Base-by-base conservation (phyloP, 352 stramenopile genomes). In the Saprolegnia diclina region DNA sequence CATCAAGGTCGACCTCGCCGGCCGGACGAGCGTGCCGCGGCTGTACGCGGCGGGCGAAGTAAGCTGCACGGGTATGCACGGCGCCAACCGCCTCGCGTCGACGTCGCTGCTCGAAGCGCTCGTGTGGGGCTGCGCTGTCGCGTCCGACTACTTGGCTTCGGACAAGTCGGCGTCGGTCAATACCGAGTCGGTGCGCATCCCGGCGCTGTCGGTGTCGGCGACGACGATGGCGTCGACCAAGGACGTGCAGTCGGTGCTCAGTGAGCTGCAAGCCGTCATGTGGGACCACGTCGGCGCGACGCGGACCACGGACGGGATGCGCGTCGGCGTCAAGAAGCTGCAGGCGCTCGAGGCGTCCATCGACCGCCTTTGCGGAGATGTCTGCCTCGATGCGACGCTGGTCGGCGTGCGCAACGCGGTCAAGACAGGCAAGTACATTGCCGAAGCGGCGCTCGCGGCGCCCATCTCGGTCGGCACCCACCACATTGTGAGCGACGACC, bases 271-370 rank as follows among this genome's bases (percentile, higher is more conserved):
- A 74, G 81, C 75, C 54, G 90, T 94, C 68, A 97, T 98, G 91
- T 98, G 94, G 94, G 90, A 98, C 65, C 80, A 94, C 38, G 91
- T 98, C 0, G 94, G 94, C 9, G 85, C 96, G 2, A 82, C 97
- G 46, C 90, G 94, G 22, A 96, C 85, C 24, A 64, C 75, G 18
- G 73, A 74, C 1, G 90, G 90, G 21, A 87, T 98, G 67, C 71
- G 80, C 14, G 79, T 73, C 24, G 94, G 89, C 0, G 73, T 96
- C 10, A 83, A 95, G 53, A 83, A 90, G 55, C 83, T 98, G 32
- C 72, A 72, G 32, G 77, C 88, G 13, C 80, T 98, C 21, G 79
- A 89, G 56, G 71, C 83, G 9, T 84, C 95, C 72, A 85, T 87
- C 3, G 78, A 88, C 72, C 79, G 84, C 57, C 74, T 98, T 35